Base-by-base conservation (phyloP, 2,329 filamentous ascomycete genomes). In the Penicillium sumatraense region DNA sequence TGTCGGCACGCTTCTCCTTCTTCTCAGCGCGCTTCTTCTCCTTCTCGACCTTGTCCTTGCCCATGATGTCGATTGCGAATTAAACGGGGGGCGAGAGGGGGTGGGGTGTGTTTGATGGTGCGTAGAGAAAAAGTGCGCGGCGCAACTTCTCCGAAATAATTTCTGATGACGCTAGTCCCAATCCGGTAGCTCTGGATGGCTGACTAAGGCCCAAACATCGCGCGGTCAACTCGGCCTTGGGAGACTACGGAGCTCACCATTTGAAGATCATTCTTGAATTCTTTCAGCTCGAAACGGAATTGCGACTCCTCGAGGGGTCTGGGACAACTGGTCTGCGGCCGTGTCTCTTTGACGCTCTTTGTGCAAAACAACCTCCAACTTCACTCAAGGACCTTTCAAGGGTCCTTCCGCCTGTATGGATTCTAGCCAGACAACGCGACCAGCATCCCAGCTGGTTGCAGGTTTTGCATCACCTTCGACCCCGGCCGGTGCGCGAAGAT, bases 401-500 rank as follows among this genome's bases (percentile, higher is more conserved):
- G 5, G 16, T 7, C 5, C 35, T 18, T 18, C 35, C 35, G 10
- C 31, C 31, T 33, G 21, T 6, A 76, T 76, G 74, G 70, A 71
- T 57, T 62, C 66, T 41, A 72, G 69, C 48, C 67, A 74, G 53
- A 79, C 78, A 2, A 79, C 75, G 29, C 85, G 84, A 57, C 83
- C 84, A 0, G 79, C 80, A 5, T 86, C 85, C 62, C 84, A 88
- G 62, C 78, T 87, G 33, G 70, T 89, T 9, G 81, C 82, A 2
- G 85, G 83, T 24, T 79, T 77, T 51, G 80, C 84, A 23, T 71
- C 72, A 16, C 71, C 77, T 4, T 69, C 68, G 13, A 69, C 67
- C n/a, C 68, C 74, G 29, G 57, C 71, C 5, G 66, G 70, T 47
- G 68, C 62, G 6, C 66, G 68, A 33, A 72, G 69, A 31, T 56